These are phyloP conservation scores for Leptographium flavum DNA, from an alignment of 2,329 filamentous ascomycete species.

Conservation along the genomic window DNA sequence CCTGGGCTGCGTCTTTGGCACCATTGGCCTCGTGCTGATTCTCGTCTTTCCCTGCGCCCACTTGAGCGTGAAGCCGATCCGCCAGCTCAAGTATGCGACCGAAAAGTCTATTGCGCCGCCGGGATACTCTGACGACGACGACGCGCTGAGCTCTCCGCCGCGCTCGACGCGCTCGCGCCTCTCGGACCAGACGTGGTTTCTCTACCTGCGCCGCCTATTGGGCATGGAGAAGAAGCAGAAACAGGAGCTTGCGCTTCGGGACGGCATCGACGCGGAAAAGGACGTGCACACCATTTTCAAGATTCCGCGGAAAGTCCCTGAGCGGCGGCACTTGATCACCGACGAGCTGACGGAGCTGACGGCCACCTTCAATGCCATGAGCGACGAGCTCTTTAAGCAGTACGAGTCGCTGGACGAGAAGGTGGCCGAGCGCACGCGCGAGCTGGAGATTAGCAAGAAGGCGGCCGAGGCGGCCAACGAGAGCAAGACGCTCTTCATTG, in stretches of 20 bases:
- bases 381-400: conserved; percentile 74
- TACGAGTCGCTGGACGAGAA: conserved; percentile 75
- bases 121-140: conserved; percentile 41
- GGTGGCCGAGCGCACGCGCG: conserved; percentile 66
- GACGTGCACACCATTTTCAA: conserved; percentile 51
- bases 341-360: conserved; percentile 80
- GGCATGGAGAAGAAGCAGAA: conserved; percentile 15
- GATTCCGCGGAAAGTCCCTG: conserved; percentile 70
- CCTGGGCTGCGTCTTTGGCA: conserved; percentile 73
- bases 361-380: conserved; percentile 84
- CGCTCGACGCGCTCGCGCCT: conserved; percentile 27
- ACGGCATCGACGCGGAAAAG: conserved; percentile 17
- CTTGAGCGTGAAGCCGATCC: conserved; percentile 66
- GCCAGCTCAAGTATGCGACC: conserved; percentile 60
- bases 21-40: conserved; percentile 56
- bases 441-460: conserved; percentile 80
- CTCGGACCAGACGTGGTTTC: conserved; percentile 28
- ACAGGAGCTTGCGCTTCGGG: conserved; percentile 9
- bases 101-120: conserved; percentile 56
- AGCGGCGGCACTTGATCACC: conserved; percentile 59
- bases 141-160: conserved; percentile 25
- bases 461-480: conserved; percentile 90
- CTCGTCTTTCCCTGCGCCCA: conserved; percentile 69
- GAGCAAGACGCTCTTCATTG: conserved; percentile 94
- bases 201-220: conserved; percentile 17